These are phyloP conservation scores for Sutorius eximius DNA, from an alignment of 1,284 basidiomycete genomes.

Conservation along the genomic window DNA sequence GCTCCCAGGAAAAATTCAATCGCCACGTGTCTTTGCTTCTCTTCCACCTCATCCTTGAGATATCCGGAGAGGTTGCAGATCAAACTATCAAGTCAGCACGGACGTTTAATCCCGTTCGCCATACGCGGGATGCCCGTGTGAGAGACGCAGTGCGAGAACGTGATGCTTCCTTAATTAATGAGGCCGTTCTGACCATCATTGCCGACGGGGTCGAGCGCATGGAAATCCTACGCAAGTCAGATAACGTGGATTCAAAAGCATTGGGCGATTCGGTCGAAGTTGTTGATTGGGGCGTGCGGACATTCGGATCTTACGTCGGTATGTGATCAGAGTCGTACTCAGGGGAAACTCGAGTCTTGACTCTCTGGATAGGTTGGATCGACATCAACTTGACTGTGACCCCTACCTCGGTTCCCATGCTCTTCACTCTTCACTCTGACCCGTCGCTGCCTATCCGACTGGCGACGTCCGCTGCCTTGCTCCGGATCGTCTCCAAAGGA, in stretches of 20 bases:
- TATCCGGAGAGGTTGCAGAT: constrained; percentile 91
- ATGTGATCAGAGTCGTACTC: constrained; percentile 39
- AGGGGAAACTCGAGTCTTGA: constrained; percentile 6
- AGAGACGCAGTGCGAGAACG: constrained; percentile 88
- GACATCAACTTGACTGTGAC: constrained; percentile 97
- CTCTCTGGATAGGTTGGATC: constrained; percentile 78
- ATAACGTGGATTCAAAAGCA: constrained; percentile 45
- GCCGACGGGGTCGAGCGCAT: constrained; percentile 70
- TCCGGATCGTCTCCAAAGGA: constrained; percentile 87
- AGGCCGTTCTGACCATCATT: constrained; percentile 84
- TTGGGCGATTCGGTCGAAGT: constrained; percentile 71
- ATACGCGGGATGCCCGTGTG: constrained; percentile 78
- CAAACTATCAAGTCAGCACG: constrained; percentile 86
- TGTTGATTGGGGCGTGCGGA: constrained; percentile 86
- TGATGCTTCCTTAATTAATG: constrained; percentile 86
- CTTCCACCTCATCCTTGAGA: constrained; percentile 86
- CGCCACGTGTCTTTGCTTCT: constrained; percentile 82
- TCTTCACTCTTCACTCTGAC: constrained; percentile 87
- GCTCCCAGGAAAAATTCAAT: constrained; percentile 63
- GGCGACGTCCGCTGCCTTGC: constrained; percentile 78
- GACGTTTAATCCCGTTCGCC: constrained; percentile 64
- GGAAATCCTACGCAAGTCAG: constrained; percentile 52
- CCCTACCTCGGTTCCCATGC: constrained; percentile 81
- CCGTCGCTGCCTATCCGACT: constrained; percentile 76
- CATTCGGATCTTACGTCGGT: constrained; percentile 95